Percentiles rank a stretch among this genome's conserved stretches.
phyloP scores from a whole-genome alignment of 2,329 filamentous ascomycete genomes.

The Lojkania enalia region DNA sequence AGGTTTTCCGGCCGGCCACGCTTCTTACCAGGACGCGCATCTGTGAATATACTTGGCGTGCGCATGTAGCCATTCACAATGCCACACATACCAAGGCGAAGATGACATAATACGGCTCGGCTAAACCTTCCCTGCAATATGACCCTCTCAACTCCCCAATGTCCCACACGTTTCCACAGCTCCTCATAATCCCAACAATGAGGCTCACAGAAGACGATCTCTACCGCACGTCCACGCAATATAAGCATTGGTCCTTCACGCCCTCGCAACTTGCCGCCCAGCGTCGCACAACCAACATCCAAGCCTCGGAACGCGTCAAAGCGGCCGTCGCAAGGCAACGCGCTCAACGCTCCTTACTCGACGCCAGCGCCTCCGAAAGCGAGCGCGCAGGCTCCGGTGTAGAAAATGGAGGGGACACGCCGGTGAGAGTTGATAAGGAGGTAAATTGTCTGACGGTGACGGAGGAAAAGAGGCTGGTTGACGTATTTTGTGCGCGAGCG shows the following conservation, averaged over 20 bases:
- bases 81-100: too few species aligned
- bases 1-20: too few species aligned
- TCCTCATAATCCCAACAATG: conserved; percentile 24
- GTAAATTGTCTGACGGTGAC: conserved; percentile 80
- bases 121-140: conserved; percentile 9
- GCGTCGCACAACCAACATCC: conserved; percentile 75
- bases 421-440: conserved; percentile 47
- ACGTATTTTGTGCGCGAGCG: conserved; percentile 71
- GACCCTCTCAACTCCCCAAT: conserved; percentile 15
- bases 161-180: conserved; percentile 8
- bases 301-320: conserved; percentile 71
- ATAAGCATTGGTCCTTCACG: conserved; percentile 89
- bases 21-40: too few species aligned
- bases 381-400: conserved; percentile 21
- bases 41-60: too few species aligned
- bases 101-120: too few species aligned
- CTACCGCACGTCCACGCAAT: conserved; percentile 89
- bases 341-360: conserved; percentile 41
- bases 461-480: conserved; percentile 81
- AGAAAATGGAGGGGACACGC: conserved; percentile 38
- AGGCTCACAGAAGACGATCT: conserved; percentile 82
- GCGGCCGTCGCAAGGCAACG: conserved; percentile 58
- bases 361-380: conserved; percentile 34
- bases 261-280: conserved; percentile 70
- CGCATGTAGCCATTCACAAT: too few species aligned